A percentile compares a stretch with the other conserved stretches of the same genome.
phyloP scores from a whole-genome alignment of 1,284 basidiomycete genomes.

The Somion occarium region DNA sequence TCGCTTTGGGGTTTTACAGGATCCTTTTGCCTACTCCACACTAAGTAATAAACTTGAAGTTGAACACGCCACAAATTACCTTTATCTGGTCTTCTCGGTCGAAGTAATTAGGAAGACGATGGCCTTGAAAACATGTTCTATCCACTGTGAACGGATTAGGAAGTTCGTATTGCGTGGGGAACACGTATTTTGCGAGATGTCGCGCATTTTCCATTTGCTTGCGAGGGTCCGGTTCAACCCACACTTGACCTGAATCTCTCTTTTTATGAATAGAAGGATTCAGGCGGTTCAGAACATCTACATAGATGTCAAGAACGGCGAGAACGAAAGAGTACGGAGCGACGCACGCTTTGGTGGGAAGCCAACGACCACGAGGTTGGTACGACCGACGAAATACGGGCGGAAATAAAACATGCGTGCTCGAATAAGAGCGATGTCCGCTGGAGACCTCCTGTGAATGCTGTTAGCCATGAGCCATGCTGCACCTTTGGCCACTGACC shows the following conservation, averaged over 20 bases:
- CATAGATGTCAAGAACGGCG: neutral
- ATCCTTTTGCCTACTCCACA: conserved; percentile 35
- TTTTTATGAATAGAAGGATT: conserved; percentile 36
- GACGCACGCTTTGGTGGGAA: conserved; percentile 63
- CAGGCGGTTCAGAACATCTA: conserved; percentile 65
- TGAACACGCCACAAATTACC: conserved; percentile 31
- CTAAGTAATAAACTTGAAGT: neutral
- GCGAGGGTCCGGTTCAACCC: conserved; percentile 38
- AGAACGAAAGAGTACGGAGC: neutral
- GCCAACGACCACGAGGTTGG: conserved; percentile 49
- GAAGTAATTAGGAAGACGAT: conserved; percentile 44
- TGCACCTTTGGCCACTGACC: neutral
- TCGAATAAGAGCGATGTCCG: conserved; percentile 53
- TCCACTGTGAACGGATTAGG: conserved; percentile 46
- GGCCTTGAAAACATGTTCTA: conserved; percentile 4
- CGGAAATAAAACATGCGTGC: conserved; percentile 66
- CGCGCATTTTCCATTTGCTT: conserved; percentile 46
- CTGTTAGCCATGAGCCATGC: conserved; percentile 24
- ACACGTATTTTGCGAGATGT: conserved; percentile 77
- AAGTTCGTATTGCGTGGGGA: conserved; percentile 73
- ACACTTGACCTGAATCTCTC: conserved; percentile 19
- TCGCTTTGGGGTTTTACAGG: conserved; percentile 69
- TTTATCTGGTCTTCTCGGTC: conserved; percentile 72
- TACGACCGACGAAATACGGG: conserved; percentile 43
- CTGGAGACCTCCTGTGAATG: conserved; percentile 40